Evolutionary conservation across 345 rosid genomes (phyloP), one percentile per base, ranked within the genome.

Genomic region (Laguncularia racemosa): DNA sequence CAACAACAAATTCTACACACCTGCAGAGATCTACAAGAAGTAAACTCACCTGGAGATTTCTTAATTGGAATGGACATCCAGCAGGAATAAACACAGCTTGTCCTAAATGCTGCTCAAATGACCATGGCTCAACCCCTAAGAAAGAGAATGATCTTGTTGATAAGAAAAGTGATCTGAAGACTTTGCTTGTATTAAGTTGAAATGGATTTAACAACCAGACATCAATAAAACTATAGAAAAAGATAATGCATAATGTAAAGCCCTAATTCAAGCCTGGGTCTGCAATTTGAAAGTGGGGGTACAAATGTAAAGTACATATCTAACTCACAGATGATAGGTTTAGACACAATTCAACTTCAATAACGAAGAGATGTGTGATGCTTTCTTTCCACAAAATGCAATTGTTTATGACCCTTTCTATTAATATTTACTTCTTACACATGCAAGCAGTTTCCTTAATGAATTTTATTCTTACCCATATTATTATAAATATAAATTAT

Each of bases 121-220:
- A 77, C 95, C 96, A 93, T 47, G 96, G 97, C 79, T 85, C 97
- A 45, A 93, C 82, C 66, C 97, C 99, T 93, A 77, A 63, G 55
- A 71, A 14, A 20, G 48, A 58, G 53, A 51, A 23, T 50, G 63
- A 55, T 18, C 38, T 52, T 20, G 2, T 59, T 49, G 53, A 50
- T 17, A 14, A 48, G 20, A 59, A 1, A 11, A 26, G 53, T 23
- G 16, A 46, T 16, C 45, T 21, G 17, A 47, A 18, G 19, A 21
- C 50, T 12, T 44, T 11, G 45, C 16, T 23, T 19, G 46, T 33
- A 33, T 33, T 33, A 5, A 33, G 9, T 33, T 9, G 11, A 33
- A 33, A 6, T 33, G 11, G 40, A 33, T 1, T 33, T 9, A 33
- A 33, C 6, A 33, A 33, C 28, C 11, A 9, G 40, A 33, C 40